A percentile compares a stretch with the other conserved stretches of the same genome.
Evolutionary conservation across 768 basidiomycete genomes (phyloP).

Genomic region (Podaxis sp.): DNA sequence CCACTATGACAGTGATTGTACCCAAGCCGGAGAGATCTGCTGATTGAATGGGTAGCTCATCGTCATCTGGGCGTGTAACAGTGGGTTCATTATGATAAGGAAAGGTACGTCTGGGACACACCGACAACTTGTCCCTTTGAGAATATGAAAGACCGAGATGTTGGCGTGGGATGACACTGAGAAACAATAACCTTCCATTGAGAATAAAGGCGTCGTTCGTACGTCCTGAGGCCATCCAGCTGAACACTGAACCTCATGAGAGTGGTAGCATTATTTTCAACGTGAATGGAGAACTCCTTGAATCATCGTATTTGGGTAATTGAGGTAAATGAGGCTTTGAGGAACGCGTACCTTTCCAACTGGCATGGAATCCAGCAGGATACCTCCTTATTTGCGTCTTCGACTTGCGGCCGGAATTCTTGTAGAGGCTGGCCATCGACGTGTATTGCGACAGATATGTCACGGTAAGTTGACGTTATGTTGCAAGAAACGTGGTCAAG

Average conservation of each 20-base stretch:
- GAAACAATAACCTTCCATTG: not conserved
- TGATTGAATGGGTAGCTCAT: not conserved
- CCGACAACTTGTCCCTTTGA: not conserved
- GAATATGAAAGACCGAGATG: not conserved
- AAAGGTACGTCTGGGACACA: not conserved
- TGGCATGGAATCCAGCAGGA: constrained; percentile 1
- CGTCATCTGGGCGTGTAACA: not conserved
- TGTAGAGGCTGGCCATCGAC: not conserved
- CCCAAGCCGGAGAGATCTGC: not conserved
- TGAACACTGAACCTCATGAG: not conserved
- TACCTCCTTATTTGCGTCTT: not conserved
- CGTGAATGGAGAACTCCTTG: not conserved
- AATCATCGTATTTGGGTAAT: not conserved
- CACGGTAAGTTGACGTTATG: not conserved
- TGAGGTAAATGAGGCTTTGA: not conserved
- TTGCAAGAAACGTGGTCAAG: not conserved
- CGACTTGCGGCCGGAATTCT: not conserved
- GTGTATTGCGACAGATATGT: not conserved
- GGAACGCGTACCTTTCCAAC: not conserved
- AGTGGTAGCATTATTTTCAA: not conserved
- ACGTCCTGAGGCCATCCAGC: not conserved
- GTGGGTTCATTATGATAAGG: not conserved
- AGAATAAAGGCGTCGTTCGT: not conserved
- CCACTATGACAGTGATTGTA: not conserved
- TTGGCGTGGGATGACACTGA: not conserved